phyloP scores from a whole-genome alignment of 306 rosid genomes.

The Cajanus cajan region DNA sequence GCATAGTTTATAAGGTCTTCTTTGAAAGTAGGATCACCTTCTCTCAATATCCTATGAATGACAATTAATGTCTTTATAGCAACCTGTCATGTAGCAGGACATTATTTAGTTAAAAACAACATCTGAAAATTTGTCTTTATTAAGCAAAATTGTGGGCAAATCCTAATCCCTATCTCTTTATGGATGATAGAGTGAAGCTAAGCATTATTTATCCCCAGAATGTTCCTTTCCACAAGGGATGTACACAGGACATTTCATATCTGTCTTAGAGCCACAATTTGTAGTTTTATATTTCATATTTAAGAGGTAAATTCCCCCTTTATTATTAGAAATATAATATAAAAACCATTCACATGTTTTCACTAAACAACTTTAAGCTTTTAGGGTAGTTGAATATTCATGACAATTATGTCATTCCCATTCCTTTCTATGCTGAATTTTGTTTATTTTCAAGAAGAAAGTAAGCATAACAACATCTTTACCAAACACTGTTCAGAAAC shows the following conservation, averaged over 20 bases:
- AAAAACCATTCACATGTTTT: not conserved
- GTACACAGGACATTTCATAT: not conserved
- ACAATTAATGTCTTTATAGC: slow-evolving; percentile 93
- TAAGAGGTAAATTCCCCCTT: not conserved
- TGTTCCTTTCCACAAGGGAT: not conserved
- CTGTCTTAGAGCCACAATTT: not conserved
- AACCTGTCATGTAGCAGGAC: slow-evolving; percentile 59
- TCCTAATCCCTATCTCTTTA: not conserved
- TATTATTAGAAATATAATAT: not conserved
- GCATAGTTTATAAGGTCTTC: slow-evolving; percentile 75
- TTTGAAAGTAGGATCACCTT: slow-evolving; percentile 85
- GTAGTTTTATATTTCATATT: not conserved
- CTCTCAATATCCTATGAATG: slow-evolving; percentile 89
- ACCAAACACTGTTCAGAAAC: not conserved
- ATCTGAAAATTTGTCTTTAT: not conserved
- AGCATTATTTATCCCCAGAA: not conserved
- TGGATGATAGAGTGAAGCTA: not conserved
- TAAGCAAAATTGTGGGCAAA: not conserved
- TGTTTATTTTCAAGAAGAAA: not conserved
- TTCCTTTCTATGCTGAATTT: not conserved
- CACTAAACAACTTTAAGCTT: not conserved
- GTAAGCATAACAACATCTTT: not conserved
- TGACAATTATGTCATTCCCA: not conserved
- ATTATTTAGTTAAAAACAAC: not conserved
- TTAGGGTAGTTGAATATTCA: not conserved